Percentiles rank a stretch among this genome's conserved stretches.
phyloP scores from a whole-genome alignment of 768 basidiomycete species.

The Suillus spraguei region DNA sequence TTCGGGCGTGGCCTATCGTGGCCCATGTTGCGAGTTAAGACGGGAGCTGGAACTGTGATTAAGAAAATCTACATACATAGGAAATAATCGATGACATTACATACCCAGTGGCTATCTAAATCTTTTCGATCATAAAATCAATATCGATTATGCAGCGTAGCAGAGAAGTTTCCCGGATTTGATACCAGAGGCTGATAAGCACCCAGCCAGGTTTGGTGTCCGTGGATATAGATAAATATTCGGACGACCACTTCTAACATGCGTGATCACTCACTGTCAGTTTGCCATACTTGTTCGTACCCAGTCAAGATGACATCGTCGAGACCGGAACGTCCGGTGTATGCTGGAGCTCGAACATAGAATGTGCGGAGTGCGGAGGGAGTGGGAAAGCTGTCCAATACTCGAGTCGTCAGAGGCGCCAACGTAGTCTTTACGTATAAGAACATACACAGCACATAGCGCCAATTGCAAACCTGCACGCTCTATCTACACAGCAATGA shows the following conservation, averaged over 20 bases:
- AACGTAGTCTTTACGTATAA: background rate
- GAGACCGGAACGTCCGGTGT: background rate
- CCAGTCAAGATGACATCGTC: background rate
- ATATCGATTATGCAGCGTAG: background rate
- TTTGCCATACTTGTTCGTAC: background rate
- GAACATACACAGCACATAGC: background rate
- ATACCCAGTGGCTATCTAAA: too few relatives aligned
- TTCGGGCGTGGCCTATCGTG: too few relatives aligned
- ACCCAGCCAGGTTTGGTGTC: background rate
- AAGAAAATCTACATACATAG: too few relatives aligned
- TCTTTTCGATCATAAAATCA: background rate
- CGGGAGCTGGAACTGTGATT: too few relatives aligned
- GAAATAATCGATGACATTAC: too few relatives aligned
- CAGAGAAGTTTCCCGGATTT: background rate
- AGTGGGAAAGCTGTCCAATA: background rate
- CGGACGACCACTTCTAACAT: background rate
- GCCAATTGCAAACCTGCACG: background rate
- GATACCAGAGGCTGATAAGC: background rate
- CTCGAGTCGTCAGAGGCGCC: background rate
- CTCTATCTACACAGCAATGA: background rate
- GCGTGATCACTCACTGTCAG: background rate
- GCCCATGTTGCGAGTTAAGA: too few relatives aligned
- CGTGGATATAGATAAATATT: background rate
- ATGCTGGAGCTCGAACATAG: background rate
- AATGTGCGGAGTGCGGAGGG: background rate